Percentiles rank a stretch among this genome's conserved stretches.
These are phyloP conservation scores for Wallacemonas sp. DNA, from an alignment of 208 protist species.

Conservation along the genomic window DNA sequence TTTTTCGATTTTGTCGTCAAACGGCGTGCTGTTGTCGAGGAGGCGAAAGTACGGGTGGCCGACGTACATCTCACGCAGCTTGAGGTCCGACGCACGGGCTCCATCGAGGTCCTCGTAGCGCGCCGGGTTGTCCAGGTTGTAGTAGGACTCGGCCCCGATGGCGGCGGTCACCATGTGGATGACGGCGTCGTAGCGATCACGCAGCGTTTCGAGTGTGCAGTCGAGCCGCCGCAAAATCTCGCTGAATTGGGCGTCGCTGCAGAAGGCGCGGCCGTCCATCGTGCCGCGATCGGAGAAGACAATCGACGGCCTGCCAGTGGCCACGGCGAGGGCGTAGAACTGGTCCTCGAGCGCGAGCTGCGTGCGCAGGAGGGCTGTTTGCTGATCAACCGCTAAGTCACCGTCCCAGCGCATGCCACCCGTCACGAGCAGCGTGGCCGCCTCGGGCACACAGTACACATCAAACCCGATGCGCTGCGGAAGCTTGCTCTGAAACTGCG, in stretches of 20 bases:
- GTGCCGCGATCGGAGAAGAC: slow-evolving; percentile 81
- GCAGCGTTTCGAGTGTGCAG: slow-evolving; percentile 53
- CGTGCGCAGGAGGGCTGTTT: slow-evolving; percentile 58
- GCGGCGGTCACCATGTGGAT: slow-evolving; percentile 84
- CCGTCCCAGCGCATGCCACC: slow-evolving; percentile 74
- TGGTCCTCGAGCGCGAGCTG: slow-evolving; percentile 80
- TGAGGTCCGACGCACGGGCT: slow-evolving; percentile 75
- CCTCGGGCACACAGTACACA: slow-evolving; percentile 82
- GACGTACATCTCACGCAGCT: slow-evolving; percentile 76
- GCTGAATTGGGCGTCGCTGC: slow-evolving; percentile 56
- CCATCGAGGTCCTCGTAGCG: slow-evolving; percentile 80
- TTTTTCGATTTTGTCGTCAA: slow-evolving; percentile 76
- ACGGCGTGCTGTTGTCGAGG: slow-evolving; percentile 76
- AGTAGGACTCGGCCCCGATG: slow-evolving; percentile 69
- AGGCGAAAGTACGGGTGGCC: slow-evolving; percentile 72
- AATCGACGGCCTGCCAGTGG: slow-evolving; percentile 41
- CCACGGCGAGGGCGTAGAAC: slow-evolving; percentile 65
- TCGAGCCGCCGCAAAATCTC: slow-evolving; percentile 44
- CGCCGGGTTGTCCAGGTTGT: slow-evolving; percentile 79
- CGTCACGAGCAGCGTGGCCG: slow-evolving; percentile 72
- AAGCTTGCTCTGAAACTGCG: slow-evolving; percentile 61
- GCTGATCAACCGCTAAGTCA: slow-evolving; percentile 48
- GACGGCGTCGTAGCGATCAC: slow-evolving; percentile 85
- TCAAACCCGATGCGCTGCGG: slow-evolving; percentile 63
- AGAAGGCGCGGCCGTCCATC: slow-evolving; percentile 87